Percentiles rank a stretch among this genome's conserved stretches.
phyloP scores from a whole-genome alignment of 2,329 filamentous ascomycete species.

The Arthrobotrys conoides region DNA sequence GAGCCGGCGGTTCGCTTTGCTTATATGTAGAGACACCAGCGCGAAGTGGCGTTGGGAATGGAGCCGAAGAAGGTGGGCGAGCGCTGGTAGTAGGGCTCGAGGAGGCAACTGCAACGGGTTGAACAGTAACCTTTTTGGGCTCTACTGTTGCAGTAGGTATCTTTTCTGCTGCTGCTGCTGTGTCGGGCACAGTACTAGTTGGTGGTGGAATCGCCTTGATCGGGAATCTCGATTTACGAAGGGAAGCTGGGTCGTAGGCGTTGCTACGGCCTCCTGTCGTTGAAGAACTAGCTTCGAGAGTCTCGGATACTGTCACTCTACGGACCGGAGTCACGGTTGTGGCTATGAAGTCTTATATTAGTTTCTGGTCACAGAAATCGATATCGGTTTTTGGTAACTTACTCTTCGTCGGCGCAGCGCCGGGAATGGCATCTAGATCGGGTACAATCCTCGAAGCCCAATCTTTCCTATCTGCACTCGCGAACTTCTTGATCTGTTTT shows the following conservation, averaged over 20 bases:
- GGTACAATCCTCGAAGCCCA: slow-evolving; percentile 56
- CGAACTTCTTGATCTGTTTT: slow-evolving; percentile 56
- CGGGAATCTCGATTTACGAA: slow-evolving; percentile 26
- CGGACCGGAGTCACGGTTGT: slow-evolving; percentile 43
- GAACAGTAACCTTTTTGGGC: neutral
- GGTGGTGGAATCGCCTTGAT: slow-evolving; percentile 33
- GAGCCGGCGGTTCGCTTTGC: neutral
- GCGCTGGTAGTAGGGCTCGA: neutral
- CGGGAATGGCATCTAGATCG: slow-evolving; percentile 51
- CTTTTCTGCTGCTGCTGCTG: neutral
- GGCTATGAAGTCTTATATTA: slow-evolving; percentile 16
- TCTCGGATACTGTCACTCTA: slow-evolving; percentile 40
- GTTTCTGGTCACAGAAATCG: neutral
- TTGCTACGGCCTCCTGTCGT: slow-evolving; percentile 3
- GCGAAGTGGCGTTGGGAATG: neutral
- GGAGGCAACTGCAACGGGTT: neutral
- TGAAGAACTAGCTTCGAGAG: slow-evolving; percentile 23
- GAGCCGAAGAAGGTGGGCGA: neutral
- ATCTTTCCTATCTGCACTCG: slow-evolving; percentile 47
- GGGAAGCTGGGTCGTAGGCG: slow-evolving; percentile 39
- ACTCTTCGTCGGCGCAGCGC: slow-evolving; percentile 38
- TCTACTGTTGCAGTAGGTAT: neutral
- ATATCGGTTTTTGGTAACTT: slow-evolving; percentile 2
- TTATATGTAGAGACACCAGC: neutral
- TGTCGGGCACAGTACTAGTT: neutral